Percentiles rank a stretch among this genome's conserved stretches.
Conservation (phyloP, 2,329 filamentous ascomycete species). For the Ilyonectria robusta region DNA sequence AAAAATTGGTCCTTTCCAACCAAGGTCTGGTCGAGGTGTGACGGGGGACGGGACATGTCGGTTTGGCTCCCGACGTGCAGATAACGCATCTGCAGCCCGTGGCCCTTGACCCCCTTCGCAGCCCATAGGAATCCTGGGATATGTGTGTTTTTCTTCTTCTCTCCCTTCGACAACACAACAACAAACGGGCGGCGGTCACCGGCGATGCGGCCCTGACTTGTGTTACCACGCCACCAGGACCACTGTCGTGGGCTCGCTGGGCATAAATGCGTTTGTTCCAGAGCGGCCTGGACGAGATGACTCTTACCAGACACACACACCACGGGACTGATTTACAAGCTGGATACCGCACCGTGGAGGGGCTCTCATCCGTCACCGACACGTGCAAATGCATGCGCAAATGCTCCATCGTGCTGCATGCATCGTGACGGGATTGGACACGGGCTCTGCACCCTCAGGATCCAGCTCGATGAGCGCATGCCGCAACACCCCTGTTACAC, state of each 20-base stretch:
- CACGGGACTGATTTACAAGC: slow-evolving; percentile 30
- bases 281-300: slow-evolving; percentile 37
- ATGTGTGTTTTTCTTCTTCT: not conserved
- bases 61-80: slow-evolving; percentile 45
- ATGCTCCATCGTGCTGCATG: slow-evolving; percentile 44
- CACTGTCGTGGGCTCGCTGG: slow-evolving; percentile 36
- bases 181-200: slow-evolving; percentile 22
- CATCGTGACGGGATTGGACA: slow-evolving; percentile 33
- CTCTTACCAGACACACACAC: slow-evolving; percentile 34
- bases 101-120: slow-evolving; percentile 29
- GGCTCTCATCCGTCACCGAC: slow-evolving; percentile 43
- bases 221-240: slow-evolving; percentile 30
- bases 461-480: slow-evolving; percentile 28
- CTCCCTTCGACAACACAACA: not conserved
- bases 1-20: slow-evolving; percentile 21
- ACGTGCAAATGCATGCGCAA: slow-evolving; percentile 33
- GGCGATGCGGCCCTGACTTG: slow-evolving; percentile 10
- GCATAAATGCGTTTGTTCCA: slow-evolving; percentile 43
- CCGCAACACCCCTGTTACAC: slow-evolving; percentile 37
- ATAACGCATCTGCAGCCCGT: slow-evolving; percentile 29
- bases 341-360: slow-evolving; percentile 22
- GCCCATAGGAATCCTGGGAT: slow-evolving; percentile 6
- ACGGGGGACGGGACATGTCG: slow-evolving; percentile 40
- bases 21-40: slow-evolving; percentile 32
- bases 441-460: slow-evolving; percentile 37